Conservation (phyloP, 176 grass and related monocot genomes). For the Cenchrus fungigraminus region DNA sequence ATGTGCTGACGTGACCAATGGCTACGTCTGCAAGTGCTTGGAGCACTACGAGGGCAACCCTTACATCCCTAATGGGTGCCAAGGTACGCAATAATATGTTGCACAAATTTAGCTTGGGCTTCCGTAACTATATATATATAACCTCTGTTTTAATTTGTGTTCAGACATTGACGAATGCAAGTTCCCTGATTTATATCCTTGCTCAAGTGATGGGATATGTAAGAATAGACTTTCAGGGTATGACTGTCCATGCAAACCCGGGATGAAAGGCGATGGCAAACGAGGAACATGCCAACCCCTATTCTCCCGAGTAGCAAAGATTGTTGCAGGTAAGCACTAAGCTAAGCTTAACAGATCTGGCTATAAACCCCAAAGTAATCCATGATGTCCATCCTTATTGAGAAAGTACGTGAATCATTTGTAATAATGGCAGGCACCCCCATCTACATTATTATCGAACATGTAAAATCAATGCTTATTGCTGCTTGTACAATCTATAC, state of each 20-base stretch:
- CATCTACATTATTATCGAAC: too few species aligned
- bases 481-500: too few species aligned
- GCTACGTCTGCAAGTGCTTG: neutral
- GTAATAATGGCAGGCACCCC: too few species aligned
- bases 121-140: neutral
- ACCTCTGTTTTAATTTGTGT: neutral
- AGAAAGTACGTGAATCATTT: too few species aligned
- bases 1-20: neutral
- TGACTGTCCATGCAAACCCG: neutral
- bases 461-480: too few species aligned
- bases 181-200: neutral
- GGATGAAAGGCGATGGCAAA: neutral
- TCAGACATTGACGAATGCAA: slow-evolving; percentile 1
- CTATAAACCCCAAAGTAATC: neutral
- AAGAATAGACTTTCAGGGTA: neutral
- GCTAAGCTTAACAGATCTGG: too few species aligned
- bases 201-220: neutral
- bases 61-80: neutral
- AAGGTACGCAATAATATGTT: too few species aligned
- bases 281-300: neutral
- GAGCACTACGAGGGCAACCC: neutral
- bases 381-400: too few species aligned
- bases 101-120: neutral
- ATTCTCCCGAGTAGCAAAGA: neutral
- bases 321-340: neutral